Evolutionary conservation across 805 yeast genomes (phyloP).

Genomic region (Zygoascus flipseniorum): DNA sequence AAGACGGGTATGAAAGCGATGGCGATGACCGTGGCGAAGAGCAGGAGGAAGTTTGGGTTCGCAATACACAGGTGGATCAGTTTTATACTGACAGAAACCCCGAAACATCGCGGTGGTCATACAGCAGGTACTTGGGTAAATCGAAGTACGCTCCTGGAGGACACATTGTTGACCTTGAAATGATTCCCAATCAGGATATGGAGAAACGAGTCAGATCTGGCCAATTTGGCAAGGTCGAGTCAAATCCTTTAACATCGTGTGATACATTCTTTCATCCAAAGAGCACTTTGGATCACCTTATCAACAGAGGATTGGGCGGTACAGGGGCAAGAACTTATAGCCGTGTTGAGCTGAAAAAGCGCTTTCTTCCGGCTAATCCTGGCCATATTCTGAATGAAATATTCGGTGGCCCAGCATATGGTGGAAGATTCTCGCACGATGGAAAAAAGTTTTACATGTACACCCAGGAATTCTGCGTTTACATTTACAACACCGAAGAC

Average conservation of each 20-base stretch:
- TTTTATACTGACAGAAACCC: neutral
- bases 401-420: constrained; percentile 18
- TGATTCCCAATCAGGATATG: constrained; percentile 4
- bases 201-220: constrained; percentile 2
- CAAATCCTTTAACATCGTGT: neutral
- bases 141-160: neutral
- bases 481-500: constrained; percentile 16
- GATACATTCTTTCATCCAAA: constrained; percentile 3
- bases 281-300: constrained; percentile 5
- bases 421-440: constrained; percentile 24
- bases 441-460: constrained; percentile 20
- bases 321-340: neutral
- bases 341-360: constrained; percentile 10
- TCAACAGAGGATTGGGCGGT: constrained; percentile 10
- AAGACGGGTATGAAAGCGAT: neutral
- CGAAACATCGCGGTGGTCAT: neutral
- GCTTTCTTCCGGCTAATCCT: constrained; percentile 10
- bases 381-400: constrained; percentile 6
- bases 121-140: constrained; percentile 2
- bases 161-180: constrained; percentile 1
- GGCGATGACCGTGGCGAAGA: constrained; percentile 11
- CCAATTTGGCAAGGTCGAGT: constrained; percentile 5
- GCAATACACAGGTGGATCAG: neutral
- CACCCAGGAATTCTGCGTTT: constrained; percentile 21
- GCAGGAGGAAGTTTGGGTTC: constrained; percentile 9